These are phyloP conservation scores for Truncatella angustata DNA, from an alignment of 2,329 filamentous ascomycete genomes.

Conservation along the genomic window DNA sequence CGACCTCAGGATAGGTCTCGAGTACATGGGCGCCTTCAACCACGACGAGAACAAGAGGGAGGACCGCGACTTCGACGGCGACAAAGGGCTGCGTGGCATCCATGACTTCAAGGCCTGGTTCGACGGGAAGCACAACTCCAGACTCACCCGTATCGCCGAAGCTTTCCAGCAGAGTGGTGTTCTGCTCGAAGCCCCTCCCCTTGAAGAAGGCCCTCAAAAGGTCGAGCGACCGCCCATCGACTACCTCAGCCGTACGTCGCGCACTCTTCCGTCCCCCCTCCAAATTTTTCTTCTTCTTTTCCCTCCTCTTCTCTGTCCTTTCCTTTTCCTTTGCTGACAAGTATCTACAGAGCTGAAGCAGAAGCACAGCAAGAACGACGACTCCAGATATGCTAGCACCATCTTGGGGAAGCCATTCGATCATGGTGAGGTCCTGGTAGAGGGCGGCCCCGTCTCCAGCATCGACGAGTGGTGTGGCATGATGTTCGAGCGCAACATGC, in stretches of 20 bases:
- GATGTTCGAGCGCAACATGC: constrained; percentile 31
- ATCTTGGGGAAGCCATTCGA: constrained; percentile 74
- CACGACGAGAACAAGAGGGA: constrained; percentile 60
- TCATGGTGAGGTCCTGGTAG: constrained; percentile 69
- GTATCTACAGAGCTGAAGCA: constrained; percentile 72
- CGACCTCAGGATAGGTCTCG: constrained; percentile 82
- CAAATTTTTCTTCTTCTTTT: too few relatives aligned
- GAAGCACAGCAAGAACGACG: constrained; percentile 86
- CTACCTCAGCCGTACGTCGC: constrained; percentile 62
- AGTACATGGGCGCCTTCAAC: constrained; percentile 73
- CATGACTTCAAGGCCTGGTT: constrained; percentile 81
- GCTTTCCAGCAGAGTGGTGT: constrained; percentile 45
- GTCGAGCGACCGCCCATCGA: constrained; percentile 48
- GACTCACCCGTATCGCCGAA: constrained; percentile 78
- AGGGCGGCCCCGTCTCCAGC: constrained; percentile 69
- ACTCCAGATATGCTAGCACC: constrained; percentile 81
- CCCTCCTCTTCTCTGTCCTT: too few relatives aligned
- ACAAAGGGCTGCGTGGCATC: constrained; percentile 77
- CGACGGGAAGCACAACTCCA: constrained; percentile 67
- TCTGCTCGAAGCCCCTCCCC: constrained; percentile 30
- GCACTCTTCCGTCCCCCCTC: too few relatives aligned
- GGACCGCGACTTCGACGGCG: constrained; percentile 66
- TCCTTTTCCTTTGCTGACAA: background rate
- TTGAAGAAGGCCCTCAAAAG: constrained; percentile 50
- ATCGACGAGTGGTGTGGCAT: constrained; percentile 63